Evolutionary conservation across 2,329 filamentous ascomycete species (phyloP).

Genomic region (Ceratocystis ficicola): DNA sequence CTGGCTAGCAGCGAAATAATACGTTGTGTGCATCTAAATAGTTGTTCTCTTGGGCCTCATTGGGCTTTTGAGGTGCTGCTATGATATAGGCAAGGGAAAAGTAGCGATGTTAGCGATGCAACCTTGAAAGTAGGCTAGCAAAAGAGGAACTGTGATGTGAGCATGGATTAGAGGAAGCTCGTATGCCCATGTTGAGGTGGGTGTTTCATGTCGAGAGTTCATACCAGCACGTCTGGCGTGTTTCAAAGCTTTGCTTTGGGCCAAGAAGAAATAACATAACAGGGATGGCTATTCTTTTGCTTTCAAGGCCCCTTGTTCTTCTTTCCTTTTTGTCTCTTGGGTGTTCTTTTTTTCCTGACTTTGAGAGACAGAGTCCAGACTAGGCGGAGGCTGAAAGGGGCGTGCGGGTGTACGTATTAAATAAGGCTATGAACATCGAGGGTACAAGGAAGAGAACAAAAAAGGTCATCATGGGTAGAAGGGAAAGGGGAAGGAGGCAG

Average conservation of each 20-base stretch:
- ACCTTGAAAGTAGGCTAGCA: background rate
- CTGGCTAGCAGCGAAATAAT: background rate
- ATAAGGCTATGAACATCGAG: too few relatives aligned
- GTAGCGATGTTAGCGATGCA: background rate
- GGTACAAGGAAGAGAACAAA: too few relatives aligned
- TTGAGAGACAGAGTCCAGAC: background rate
- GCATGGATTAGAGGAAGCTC: background rate
- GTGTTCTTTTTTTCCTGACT: background rate
- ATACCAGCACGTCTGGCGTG: constrained; percentile 7
- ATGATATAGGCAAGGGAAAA: background rate
- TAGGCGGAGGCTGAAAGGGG: background rate
- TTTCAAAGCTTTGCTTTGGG: constrained; percentile 8
- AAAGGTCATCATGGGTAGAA: too few relatives aligned
- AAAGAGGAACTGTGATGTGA: constrained; percentile 7
- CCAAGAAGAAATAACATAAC: background rate
- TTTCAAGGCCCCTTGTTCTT: background rate
- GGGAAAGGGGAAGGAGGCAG: too few relatives aligned
- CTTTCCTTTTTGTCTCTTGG: background rate
- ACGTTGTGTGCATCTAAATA: background rate
- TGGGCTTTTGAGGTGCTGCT: too few relatives aligned
- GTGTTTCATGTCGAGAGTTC: background rate
- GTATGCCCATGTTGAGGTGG: background rate
- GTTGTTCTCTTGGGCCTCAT: too few relatives aligned
- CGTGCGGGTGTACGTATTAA: background rate
- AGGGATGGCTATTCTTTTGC: background rate